These are phyloP conservation scores for Priceomyces castillae DNA, from an alignment of 805 yeast species.

Conservation along the genomic window DNA sequence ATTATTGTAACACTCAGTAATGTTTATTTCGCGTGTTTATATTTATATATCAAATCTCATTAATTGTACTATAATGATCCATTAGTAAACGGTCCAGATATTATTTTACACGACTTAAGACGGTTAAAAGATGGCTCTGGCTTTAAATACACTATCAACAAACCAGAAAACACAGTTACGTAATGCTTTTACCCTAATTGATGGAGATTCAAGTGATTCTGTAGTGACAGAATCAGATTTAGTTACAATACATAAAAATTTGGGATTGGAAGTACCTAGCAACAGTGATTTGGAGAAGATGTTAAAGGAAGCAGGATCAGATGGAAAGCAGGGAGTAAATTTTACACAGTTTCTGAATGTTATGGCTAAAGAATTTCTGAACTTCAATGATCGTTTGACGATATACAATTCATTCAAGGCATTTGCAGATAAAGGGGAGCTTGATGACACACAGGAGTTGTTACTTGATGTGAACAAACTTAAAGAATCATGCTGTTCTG, in stretches of 20 bases:
- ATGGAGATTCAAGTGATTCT: constrained; percentile 75
- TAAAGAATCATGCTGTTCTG: constrained; percentile 45
- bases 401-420: constrained; percentile 58
- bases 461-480: constrained; percentile 50
- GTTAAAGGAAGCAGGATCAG: constrained; percentile 35
- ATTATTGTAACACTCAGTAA: not conserved
- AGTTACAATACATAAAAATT: constrained; percentile 46
- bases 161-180: constrained; percentile 65
- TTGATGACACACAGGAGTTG: constrained; percentile 27
- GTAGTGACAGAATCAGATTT: constrained; percentile 55
- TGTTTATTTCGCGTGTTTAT: constrained; percentile 1
- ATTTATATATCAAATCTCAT: not conserved
- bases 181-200: constrained; percentile 76
- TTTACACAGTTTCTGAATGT: constrained; percentile 66
- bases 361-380: constrained; percentile 54
- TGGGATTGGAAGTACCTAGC: constrained; percentile 47
- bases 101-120: not conserved
- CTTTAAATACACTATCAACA: constrained; percentile 47
- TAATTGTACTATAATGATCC: too few species aligned
- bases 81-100: too few species aligned
- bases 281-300: constrained; percentile 47
- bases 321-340: constrained; percentile 38
- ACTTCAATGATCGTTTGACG: constrained; percentile 50
- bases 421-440: constrained; percentile 38
- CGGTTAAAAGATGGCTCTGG: constrained; percentile 18